Evolutionary conservation across 116 monocot species (phyloP).

Genomic region (Trichopus zeylanicus): DNA sequence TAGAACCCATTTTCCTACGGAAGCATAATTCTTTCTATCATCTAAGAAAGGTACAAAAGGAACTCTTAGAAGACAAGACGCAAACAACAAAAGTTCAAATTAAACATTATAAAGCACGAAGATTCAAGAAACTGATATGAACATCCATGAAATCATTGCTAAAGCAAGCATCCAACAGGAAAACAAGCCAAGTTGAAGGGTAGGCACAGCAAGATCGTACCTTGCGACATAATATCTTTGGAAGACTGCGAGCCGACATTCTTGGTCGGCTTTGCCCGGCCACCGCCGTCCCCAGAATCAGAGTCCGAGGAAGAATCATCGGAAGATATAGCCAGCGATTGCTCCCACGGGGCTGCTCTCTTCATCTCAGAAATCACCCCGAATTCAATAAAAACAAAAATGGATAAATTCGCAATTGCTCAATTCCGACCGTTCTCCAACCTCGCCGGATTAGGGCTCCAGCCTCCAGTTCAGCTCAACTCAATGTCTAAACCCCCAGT

Average conservation of each 20-base stretch:
- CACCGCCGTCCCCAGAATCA: constrained; percentile 29
- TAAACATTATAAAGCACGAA: too few relatives aligned
- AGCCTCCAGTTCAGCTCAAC: too few relatives aligned
- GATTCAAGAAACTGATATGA: neutral
- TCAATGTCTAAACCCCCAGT: too few relatives aligned
- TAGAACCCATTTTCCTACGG: too few relatives aligned
- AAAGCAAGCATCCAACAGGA: neutral
- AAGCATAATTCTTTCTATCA: too few relatives aligned
- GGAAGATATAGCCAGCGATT: constrained; percentile 21
- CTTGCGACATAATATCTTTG: constrained; percentile 28
- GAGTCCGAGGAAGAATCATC: constrained; percentile 46
- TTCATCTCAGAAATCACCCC: constrained; percentile 47
- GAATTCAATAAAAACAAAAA: too few relatives aligned
- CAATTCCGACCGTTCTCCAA: constrained; percentile 7
- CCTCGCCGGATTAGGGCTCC: too few relatives aligned
- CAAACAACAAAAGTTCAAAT: neutral
- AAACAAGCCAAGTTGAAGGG: too few relatives aligned
- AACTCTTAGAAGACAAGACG: too few relatives aligned
- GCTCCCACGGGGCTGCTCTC: constrained; percentile 34
- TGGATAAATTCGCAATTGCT: too few relatives aligned
- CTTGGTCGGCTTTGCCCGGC: neutral
- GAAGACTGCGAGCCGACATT: constrained; percentile 16
- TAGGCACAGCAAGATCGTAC: constrained; percentile 12
- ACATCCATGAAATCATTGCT: neutral
- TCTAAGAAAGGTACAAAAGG: too few relatives aligned